Percentiles rank a stretch among this genome's conserved stretches.
Conservation (phyloP, 768 basidiomycete species). For the Cyathus striatus region DNA sequence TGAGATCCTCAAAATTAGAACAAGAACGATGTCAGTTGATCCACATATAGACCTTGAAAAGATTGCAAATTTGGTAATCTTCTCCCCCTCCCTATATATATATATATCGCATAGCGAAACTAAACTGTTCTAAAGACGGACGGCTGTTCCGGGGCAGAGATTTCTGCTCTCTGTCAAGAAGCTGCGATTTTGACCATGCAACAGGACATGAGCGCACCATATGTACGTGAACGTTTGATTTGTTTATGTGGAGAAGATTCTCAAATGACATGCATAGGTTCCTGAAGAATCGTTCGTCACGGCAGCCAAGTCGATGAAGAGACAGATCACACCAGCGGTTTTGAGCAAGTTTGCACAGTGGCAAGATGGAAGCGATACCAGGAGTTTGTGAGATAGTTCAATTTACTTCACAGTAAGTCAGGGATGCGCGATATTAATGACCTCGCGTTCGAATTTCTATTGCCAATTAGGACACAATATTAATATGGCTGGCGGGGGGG, state of each 20-base stretch:
- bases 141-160: constrained; percentile 96
- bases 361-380: constrained; percentile 29
- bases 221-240: constrained; percentile 41
- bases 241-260: not conserved
- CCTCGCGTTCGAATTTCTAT: no score
- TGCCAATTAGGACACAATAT: no score
- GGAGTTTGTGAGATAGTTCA: no score
- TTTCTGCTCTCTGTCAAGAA: constrained; percentile 90
- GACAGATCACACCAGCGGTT: constrained; percentile 82
- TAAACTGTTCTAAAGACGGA: constrained; percentile 53
- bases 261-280: constrained; percentile 46
- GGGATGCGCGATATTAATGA: no score
- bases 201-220: constrained; percentile 69
- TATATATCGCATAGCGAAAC: not conserved
- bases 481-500: no score
- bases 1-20: constrained; percentile 82
- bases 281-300: constrained; percentile 63
- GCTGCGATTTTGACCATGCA: constrained; percentile 93
- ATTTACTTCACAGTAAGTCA: no score
- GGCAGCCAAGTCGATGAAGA: constrained; percentile 69
- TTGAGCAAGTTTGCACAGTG: constrained; percentile 69
- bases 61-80: constrained; percentile 67
- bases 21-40: constrained; percentile 76
- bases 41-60: constrained; percentile 57
- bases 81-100: not conserved